Conservation (phyloP, 2,329 filamentous ascomycete species). For the Aspergillus versicolor region DNA sequence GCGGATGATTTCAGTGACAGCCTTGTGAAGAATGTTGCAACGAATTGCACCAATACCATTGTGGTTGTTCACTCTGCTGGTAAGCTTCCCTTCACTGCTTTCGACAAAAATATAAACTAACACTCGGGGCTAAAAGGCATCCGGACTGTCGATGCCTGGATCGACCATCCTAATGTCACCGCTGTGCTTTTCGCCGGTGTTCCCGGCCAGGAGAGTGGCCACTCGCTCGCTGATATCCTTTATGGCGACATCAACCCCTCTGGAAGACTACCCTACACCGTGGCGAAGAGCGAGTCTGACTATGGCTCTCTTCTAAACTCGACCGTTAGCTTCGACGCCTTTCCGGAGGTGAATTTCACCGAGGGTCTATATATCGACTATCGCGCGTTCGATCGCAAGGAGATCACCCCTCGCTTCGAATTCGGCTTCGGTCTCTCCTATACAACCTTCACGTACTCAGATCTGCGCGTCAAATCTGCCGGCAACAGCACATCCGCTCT, state of each 20-base stretch:
- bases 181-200: constrained; percentile 64
- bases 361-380: neutral
- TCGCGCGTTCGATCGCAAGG: neutral
- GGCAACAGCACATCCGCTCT: neutral
- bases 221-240: constrained; percentile 55
- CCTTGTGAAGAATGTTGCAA: constrained; percentile 55
- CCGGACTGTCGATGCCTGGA: constrained; percentile 49
- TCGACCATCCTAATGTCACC: constrained; percentile 64
- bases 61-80: constrained; percentile 44
- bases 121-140: constrained; percentile 58
- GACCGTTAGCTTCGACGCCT: too few species aligned
- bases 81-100: too few species aligned
- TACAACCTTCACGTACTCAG: neutral
- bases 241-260: constrained; percentile 59
- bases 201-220: constrained; percentile 63
- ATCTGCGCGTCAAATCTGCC: neutral
- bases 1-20: constrained; percentile 49
- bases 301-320: neutral
- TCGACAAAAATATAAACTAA: constrained; percentile 44
- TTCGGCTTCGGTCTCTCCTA: neutral
- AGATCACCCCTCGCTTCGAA: neutral
- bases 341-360: neutral
- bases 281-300: constrained; percentile 47
- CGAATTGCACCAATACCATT: constrained; percentile 61
- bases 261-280: constrained; percentile 62